Evolutionary conservation across 139 green algal species (phyloP), one percentile per base, ranked within the genome.

Genomic region (Micractinium conductrix): DNA sequence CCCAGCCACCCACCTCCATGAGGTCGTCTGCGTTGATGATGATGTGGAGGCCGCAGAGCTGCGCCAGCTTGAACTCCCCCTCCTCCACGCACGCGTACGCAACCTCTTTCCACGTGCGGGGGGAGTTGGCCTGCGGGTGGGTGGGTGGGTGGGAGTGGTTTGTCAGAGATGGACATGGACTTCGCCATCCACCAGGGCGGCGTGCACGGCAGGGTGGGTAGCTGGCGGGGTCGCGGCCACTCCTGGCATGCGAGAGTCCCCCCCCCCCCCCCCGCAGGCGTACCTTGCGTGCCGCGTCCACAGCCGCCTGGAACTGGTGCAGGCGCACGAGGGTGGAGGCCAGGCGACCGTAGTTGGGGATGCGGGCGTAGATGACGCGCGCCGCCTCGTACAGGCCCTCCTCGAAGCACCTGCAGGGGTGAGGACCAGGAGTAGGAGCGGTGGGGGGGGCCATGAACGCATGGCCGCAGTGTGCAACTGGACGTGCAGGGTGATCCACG

Each of bases 1-100:
- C n/a, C n/a, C n/a, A n/a, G n/a, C n/a, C n/a, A n/a, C 89, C 35
- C 79, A 96, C 94, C 92, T 99, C 96, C 76, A 98, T 96, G 78
- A 99, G 90, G 80, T 99, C 97, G 85, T 99, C 97, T 10, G 98
- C 97, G 74, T 98, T 97, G 75, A 99, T 90, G 85, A 99, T 99
- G 96, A 99, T 99, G 92, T 96, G 96, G n/a, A 99, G 93, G 42
- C 95, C 97, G 88, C 93, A 97, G 43, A 99, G 94, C 93, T 99
- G 96, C 8, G 96, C 97, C 76, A 99, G 93, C 48, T 95, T 91
- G 93, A 97, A 98, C 93, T 99, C 97, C 55, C 91, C 91, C 83
- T 96, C 94, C 79, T 99, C 96, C 74, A 99, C 96, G 89, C 97
- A 99, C 19, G 96, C 96, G 89, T 98, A 99, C 90, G 93, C 97